Evolutionary conservation across 139 green algal genomes (phyloP), one percentile per base, ranked within the genome.

Genomic region (Haematococcus lacustris): DNA sequence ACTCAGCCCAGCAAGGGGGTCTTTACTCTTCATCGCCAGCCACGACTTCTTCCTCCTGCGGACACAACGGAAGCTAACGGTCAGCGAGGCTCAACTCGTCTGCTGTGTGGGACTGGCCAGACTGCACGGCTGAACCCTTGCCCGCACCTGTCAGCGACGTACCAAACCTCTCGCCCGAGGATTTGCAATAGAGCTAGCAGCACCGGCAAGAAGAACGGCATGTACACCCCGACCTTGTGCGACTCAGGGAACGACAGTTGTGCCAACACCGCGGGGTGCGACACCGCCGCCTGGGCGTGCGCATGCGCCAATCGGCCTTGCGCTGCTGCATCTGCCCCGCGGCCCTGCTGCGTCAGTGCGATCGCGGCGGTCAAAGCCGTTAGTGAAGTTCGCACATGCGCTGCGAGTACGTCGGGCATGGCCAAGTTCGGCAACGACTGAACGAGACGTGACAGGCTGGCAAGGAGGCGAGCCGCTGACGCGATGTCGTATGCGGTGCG

Each of bases 191-290:
- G 21, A 51, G 71, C 13, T 40, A 77, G 50, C 25, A 51, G 38
- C 38, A 40, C 38, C 23, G 82, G 82, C 66, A 87, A 59, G 59
- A 87, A 87, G 34, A 83, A 71, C 23, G 82, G 82, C 78, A 87
- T 71, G 70, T 86, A 88, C 38, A 88, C 67, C 5, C 47, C 40
- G 30, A 72, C n/a, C 71, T 85, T 85, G 73, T 90, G 85, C 41
- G 80, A 79, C 9, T 79, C 70, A 3, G 85, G 85, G 57, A 84
- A 90, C 68, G 79, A 85, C 50, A 86, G 60, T 70, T 84, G 79
- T 5, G 85, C 72, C 32, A 90, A 71, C 3, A 90, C 78, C 33
- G 82, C 75, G 0, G 82, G 85, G 71, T 90, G 82, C 28, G 78
- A 80, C 68, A 86, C 88, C 1, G 85, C 85, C 23, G 77, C 78